Evolutionary conservation across 371 early-diverging fungal genomes (phyloP).

Genomic region (Saksenaea vasiformis): DNA sequence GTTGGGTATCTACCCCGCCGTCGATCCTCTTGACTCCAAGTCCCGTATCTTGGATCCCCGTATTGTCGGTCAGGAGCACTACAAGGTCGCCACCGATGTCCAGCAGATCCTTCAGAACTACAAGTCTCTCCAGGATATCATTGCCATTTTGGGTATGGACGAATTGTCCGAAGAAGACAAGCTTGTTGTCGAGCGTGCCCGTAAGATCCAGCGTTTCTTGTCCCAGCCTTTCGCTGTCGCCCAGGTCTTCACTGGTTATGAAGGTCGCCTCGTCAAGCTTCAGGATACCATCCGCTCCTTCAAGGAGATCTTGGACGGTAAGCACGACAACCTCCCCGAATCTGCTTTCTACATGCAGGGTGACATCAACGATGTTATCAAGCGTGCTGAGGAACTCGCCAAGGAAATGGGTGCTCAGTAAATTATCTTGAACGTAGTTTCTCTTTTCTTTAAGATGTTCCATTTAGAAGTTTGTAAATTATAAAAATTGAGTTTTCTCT

Average conservation of each 20-base stretch:
- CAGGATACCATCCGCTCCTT: conserved; percentile 96
- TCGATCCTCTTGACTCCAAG: conserved; percentile 98
- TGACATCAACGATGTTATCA: conserved; percentile 89
- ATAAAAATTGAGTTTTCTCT: too few species aligned
- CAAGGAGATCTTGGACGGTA: conserved; percentile 95
- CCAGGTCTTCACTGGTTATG: conserved; percentile 97
- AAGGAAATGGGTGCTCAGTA: conserved; percentile 30
- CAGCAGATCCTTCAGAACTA: conserved; percentile 96
- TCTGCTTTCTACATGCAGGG: conserved; percentile 97
- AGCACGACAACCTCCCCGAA: conserved; percentile 95
- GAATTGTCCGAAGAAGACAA: conserved; percentile 98
- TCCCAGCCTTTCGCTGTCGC: conserved; percentile 97
- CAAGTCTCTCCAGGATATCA: conserved; percentile 98
- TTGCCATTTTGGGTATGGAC: conserved; percentile 97
- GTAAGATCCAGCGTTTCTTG: conserved; percentile 97
- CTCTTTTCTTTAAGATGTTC: background rate
- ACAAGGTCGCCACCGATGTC: conserved; percentile 91
- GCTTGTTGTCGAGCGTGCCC: conserved; percentile 94
- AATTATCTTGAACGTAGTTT: background rate
- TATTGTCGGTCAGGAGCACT: conserved; percentile 95
- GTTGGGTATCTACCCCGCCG: conserved; percentile 99
- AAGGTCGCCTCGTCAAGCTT: conserved; percentile 93
- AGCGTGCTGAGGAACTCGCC: conserved; percentile 73
- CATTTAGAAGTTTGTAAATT: too few species aligned
- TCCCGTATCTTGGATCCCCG: conserved; percentile 97